These are phyloP conservation scores for Neurospora sp. DNA, from an alignment of 2,329 filamentous ascomycete species.

Conservation along the genomic window DNA sequence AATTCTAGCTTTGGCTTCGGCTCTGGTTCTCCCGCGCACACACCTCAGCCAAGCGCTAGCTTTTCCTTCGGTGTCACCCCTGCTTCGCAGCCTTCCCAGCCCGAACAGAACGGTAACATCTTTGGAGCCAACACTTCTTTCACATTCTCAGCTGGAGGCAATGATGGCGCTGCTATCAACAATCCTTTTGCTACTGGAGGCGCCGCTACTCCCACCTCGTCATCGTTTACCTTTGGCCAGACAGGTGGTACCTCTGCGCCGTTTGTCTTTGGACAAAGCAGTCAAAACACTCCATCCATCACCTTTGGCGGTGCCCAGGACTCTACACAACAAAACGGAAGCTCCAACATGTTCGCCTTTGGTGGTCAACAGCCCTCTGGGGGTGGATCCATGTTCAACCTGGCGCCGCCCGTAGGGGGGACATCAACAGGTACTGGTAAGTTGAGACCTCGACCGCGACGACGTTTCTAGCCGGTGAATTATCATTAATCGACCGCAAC, in stretches of 20 bases:
- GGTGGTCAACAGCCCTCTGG: slow-evolving; percentile 20
- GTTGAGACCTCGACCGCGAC: slow-evolving; percentile 14
- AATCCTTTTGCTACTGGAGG: slow-evolving; percentile 28
- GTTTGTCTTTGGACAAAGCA: slow-evolving; percentile 17
- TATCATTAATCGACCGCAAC: slow-evolving; percentile 11
- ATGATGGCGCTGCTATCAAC: slow-evolving; percentile 24
- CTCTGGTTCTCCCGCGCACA: not conserved
- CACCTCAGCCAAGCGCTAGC: slow-evolving; percentile 1
- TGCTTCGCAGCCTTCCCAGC: slow-evolving; percentile 8
- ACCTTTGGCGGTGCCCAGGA: slow-evolving; percentile 28
- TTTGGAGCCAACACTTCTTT: slow-evolving; percentile 28
- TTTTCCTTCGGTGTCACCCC: slow-evolving; percentile 10
- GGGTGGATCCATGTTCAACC: slow-evolving; percentile 22
- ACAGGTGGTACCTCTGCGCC: slow-evolving; percentile 20
- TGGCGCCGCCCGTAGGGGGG: slow-evolving; percentile 24
- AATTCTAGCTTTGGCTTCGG: slow-evolving; percentile 12
- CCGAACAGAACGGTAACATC: slow-evolving; percentile 11
- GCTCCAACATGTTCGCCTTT: slow-evolving; percentile 18
- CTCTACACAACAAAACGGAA: slow-evolving; percentile 14
- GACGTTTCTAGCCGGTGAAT: slow-evolving; percentile 2
- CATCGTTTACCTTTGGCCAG: slow-evolving; percentile 31
- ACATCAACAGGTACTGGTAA: slow-evolving; percentile 34
- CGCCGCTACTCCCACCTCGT: slow-evolving; percentile 14
- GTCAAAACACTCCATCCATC: slow-evolving; percentile 23
- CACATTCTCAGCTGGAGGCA: slow-evolving; percentile 28